These are phyloP conservation scores for Trichoderma sp. DNA, from an alignment of 2,329 filamentous ascomycete genomes.

Conservation along the genomic window DNA sequence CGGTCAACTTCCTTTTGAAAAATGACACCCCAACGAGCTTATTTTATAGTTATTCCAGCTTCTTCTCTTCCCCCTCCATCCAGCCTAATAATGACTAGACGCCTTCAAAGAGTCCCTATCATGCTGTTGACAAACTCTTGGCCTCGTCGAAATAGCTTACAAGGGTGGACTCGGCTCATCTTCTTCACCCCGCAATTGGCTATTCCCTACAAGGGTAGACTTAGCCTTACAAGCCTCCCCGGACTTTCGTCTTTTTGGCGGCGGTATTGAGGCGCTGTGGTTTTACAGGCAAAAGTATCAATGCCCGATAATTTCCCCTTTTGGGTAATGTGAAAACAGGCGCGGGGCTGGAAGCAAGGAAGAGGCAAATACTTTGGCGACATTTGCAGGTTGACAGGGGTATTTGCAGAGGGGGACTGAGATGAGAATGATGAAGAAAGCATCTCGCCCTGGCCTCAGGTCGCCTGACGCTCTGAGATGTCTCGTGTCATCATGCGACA, in stretches of 20 bases:
- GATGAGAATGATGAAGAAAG: neutral
- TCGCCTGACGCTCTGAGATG: neutral
- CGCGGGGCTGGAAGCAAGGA: neutral
- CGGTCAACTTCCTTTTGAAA: neutral
- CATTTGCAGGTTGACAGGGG: neutral
- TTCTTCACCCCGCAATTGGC: constrained; percentile 17
- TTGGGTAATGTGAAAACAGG: neutral
- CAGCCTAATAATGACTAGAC: neutral
- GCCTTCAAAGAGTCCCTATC: neutral
- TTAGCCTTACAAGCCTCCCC: neutral
- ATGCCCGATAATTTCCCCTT: constrained; percentile 15
- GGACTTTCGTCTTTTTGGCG: neutral
- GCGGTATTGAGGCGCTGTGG: neutral
- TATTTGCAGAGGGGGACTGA: neutral
- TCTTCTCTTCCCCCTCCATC: neutral
- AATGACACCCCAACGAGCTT: constrained; percentile 21
- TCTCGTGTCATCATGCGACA: neutral
- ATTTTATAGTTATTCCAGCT: constrained; percentile 20
- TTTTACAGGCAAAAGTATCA: neutral
- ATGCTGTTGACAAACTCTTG: neutral
- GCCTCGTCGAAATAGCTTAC: neutral
- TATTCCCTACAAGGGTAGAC: neutral
- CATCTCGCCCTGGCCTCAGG: neutral
- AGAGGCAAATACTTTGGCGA: neutral
- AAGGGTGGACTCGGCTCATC: constrained; percentile 5